A percentile compares a stretch with the other conserved stretches of the same genome.
Evolutionary conservation across 192 early-diverging fungal genomes (phyloP).

Genomic region (Linnemannia elongata): DNA sequence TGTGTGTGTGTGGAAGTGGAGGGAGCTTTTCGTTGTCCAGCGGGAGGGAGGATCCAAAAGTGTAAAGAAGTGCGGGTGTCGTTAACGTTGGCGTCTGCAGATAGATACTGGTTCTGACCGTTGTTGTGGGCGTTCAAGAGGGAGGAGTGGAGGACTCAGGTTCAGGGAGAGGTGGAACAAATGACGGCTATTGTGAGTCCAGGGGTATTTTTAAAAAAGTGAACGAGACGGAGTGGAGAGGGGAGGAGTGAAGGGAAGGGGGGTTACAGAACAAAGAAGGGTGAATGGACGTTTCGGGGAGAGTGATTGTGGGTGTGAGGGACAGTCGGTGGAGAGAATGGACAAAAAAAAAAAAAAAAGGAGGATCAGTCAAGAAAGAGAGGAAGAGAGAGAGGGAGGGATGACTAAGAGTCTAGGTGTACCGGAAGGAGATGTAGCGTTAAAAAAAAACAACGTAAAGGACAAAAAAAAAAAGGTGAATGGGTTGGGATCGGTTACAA

Average conservation of each 20-base stretch:
- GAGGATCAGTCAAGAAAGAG: not conserved
- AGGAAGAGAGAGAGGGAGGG: not conserved
- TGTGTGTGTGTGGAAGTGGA: not conserved
- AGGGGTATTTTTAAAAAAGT: not conserved
- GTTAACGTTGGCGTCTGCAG: too few species aligned
- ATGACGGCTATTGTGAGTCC: not conserved
- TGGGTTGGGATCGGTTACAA: not conserved
- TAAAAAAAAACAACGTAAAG: not conserved
- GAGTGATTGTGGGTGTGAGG: not conserved
- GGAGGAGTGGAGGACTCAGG: not conserved
- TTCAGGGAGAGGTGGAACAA: not conserved
- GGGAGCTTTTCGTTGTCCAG: not conserved
- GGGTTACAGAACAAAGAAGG: not conserved
- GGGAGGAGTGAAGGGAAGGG: not conserved
- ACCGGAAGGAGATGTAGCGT: too few species aligned
- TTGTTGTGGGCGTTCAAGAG: too few species aligned
- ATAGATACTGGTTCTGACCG: too few species aligned
- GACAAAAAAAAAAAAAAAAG: not conserved
- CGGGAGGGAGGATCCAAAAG: not conserved
- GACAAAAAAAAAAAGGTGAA: not conserved
- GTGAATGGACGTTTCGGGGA: not conserved
- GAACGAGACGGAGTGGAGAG: not conserved
- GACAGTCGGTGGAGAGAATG: not conserved
- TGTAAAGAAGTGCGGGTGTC: too few species aligned
- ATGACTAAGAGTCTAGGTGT: constrained; percentile 8